A percentile compares a stretch with the other conserved stretches of the same genome.
Evolutionary conservation across 805 yeast genomes (phyloP).

Genomic region (Kodamaea laetipori): DNA sequence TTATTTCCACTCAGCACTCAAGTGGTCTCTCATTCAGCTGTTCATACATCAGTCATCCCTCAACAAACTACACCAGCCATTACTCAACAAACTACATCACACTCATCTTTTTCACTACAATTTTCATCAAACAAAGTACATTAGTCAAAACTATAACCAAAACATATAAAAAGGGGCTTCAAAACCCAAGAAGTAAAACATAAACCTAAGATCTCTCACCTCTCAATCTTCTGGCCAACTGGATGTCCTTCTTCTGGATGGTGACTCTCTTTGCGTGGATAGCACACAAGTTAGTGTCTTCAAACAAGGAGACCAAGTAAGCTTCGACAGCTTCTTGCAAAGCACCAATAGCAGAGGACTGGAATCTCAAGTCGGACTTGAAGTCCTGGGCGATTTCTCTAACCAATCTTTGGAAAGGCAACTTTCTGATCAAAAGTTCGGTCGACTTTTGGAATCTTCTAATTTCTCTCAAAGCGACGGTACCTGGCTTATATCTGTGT

Average conservation of each 20-base stretch:
- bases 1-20: no score
- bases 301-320: conserved; percentile 48
- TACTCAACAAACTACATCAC: no score
- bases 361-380: conserved; percentile 50
- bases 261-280: conserved; percentile 53
- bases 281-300: conserved; percentile 52
- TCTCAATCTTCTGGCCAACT: conserved; percentile 52
- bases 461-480: conserved; percentile 51
- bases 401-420: conserved; percentile 51
- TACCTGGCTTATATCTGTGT: conserved; percentile 53
- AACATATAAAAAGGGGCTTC: conserved; percentile 3
- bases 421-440: conserved; percentile 49
- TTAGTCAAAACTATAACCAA: conserved; percentile 1
- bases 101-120: background rate
- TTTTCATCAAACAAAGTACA: background rate
- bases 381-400: conserved; percentile 51
- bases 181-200: conserved; percentile 8
- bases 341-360: conserved; percentile 50
- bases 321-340: conserved; percentile 51
- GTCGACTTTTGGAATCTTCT: conserved; percentile 51
- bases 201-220: conserved; percentile 45
- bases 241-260: conserved; percentile 50
- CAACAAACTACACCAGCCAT: no score
- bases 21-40: no score
- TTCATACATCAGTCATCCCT: no score